phyloP scores from a whole-genome alignment of 2,329 filamentous ascomycete species.

The Teratosphaeria zuluensis region DNA sequence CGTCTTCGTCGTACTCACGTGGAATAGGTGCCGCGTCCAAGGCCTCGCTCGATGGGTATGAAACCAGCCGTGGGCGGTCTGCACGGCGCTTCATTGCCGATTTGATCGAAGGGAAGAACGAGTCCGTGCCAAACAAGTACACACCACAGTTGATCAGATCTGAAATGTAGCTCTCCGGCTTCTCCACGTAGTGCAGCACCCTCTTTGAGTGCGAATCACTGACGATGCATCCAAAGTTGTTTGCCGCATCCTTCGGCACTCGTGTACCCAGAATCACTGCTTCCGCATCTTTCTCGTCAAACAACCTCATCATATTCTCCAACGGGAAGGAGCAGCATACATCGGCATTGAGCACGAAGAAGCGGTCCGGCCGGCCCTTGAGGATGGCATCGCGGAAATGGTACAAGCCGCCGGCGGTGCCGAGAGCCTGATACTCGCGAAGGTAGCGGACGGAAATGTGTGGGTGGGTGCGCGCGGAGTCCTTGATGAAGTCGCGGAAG shows the following conservation, averaged over 20 bases:
- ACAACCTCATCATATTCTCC: slow-evolving; percentile 87
- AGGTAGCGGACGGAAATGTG: slow-evolving; percentile 88
- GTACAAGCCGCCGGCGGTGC: slow-evolving; percentile 92
- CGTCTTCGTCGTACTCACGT: slow-evolving; percentile 59
- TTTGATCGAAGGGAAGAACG: slow-evolving; percentile 92
- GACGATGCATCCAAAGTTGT: slow-evolving; percentile 97
- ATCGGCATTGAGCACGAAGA: slow-evolving; percentile 96
- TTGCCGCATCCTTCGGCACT: slow-evolving; percentile 80
- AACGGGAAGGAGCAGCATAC: slow-evolving; percentile 98
- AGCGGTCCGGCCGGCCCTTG: slow-evolving; percentile 85
- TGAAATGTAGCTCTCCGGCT: slow-evolving; percentile 93
- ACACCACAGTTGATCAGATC: slow-evolving; percentile 99
- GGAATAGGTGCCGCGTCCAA: slow-evolving; percentile 58
- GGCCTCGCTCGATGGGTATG: slow-evolving; percentile 94
- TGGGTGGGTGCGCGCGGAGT: slow-evolving; percentile 73
- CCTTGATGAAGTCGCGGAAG: slow-evolving; percentile 97
- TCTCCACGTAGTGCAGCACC: slow-evolving; percentile 98
- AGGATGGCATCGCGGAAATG: slow-evolving; percentile 98
- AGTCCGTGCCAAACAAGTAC: slow-evolving; percentile 90
- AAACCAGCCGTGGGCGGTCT: slow-evolving; percentile 79
- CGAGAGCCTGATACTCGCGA: slow-evolving; percentile 91
- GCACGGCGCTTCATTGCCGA: slow-evolving; percentile 91
- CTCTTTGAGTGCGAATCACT: slow-evolving; percentile 88
- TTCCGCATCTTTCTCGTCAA: slow-evolving; percentile 90
- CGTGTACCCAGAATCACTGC: slow-evolving; percentile 91